Evolutionary conservation across 345 rosid species (phyloP), one percentile per base, ranked within the genome.

Genomic region (Noccaea caerulescens): DNA sequence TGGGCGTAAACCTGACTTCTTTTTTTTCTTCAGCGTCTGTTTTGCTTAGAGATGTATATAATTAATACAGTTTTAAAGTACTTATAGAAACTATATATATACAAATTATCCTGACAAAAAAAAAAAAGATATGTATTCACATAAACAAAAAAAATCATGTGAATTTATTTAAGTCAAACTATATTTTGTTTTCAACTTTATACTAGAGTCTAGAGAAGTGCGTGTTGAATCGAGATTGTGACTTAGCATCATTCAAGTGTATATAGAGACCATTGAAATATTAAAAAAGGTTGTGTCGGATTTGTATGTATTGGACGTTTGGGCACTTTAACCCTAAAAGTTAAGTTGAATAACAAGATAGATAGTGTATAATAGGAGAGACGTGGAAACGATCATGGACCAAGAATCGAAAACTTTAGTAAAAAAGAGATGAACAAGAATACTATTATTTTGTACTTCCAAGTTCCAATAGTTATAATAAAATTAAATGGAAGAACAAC

Each of bases 341-440:
- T 23, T n/a, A 38, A 11, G 49, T 1, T 12, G 20, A 34, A 33
- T 11, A 57, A 12, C 9, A 13, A 47, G 3, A 69, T 1, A 16
- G 27, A 12, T 12, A 51, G 7, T 4, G 6, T 7, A 18, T 7
- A 14, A 20, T 9, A 6, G 8, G 16, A 43, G 52, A 66, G 33
- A 33, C 36, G 58, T 41, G 55, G 2, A 52, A 47, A 66, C 58
- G 32, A 41, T 50, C 55, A 66, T 50, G 30, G 68, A 36, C 72
- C 68, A 74, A 63, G 36, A 44, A 63, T 68, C 69, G 57, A 63
- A 66, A 34, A 43, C 55, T 51, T 67, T 34, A 42, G 55, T 66
- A 41, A 43, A 50, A 53, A 71, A 41, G 4, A 56, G 49, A 72
- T 20, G 65, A 61, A 27, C 36, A 57, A 47, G 52, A 56, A 33